Evolutionary conservation across 2,329 filamentous ascomycete species (phyloP).

Genomic region (Cladosporium phlei): DNA sequence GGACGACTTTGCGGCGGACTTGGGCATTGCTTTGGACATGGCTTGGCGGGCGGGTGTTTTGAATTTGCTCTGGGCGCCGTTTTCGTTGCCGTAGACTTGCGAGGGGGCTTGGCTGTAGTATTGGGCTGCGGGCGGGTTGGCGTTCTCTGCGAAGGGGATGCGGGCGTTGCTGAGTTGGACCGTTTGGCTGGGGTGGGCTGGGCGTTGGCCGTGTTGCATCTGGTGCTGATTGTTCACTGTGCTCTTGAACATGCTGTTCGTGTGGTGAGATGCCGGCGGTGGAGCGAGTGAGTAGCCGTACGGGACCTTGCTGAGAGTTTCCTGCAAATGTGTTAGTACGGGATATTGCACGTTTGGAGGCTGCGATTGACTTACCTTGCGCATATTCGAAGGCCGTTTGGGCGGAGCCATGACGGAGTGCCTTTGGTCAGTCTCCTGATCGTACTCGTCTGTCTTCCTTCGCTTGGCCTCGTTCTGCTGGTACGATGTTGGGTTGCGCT

Average conservation of each 20-base stretch:
- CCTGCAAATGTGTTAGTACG: conserved; percentile 40
- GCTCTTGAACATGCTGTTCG: conserved; percentile 55
- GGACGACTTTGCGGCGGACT: conserved; percentile 60
- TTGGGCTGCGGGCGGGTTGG: conserved; percentile 42
- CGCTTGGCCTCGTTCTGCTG: conserved; percentile 73
- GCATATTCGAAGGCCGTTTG: conserved; percentile 71
- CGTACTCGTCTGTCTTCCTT: conserved; percentile 69
- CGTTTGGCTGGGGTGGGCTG: conserved; percentile 72
- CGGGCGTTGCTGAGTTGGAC: conserved; percentile 82
- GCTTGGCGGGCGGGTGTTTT: conserved; percentile 65
- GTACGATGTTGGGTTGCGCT: conserved; percentile 45
- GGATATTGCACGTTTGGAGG: conserved; percentile 3
- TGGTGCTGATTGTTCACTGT: conserved; percentile 64
- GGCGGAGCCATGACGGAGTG: conserved; percentile 74
- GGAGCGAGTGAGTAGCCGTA: conserved; percentile 59
- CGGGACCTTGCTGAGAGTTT: conserved; percentile 56
- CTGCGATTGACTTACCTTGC: conserved; percentile 57
- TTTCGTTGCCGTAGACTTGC: conserved; percentile 20
- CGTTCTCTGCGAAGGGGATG: conserved; percentile 78
- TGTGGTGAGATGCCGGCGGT: conserved; percentile 46
- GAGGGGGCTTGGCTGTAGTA: conserved; percentile 17
- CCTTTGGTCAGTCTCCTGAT: conserved; percentile 55
- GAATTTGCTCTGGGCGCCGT: conserved; percentile 39
- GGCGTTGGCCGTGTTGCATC: conserved; percentile 51
- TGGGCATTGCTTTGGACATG: conserved; percentile 28